phyloP scores from a whole-genome alignment of 176 grass and related monocot genomes.

The Juncus inflexus region DNA sequence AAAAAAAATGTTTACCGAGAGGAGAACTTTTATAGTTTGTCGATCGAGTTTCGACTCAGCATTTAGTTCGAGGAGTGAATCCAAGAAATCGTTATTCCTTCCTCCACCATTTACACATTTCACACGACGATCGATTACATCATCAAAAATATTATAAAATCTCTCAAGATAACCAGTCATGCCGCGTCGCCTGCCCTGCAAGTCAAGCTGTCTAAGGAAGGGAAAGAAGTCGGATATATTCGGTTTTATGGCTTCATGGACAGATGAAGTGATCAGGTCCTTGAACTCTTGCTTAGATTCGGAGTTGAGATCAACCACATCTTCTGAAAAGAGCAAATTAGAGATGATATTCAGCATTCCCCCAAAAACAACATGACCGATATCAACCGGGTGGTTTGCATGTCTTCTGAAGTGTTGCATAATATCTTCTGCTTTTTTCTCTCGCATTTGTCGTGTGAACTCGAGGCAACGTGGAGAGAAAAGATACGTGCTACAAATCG shows the following conservation, averaged over 20 bases:
- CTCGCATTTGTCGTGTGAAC: slow-evolving; percentile 12
- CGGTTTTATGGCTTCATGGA: slow-evolving; percentile 14
- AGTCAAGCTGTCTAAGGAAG: slow-evolving; percentile 19
- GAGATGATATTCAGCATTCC: slow-evolving; percentile 37
- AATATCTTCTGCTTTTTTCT: neutral
- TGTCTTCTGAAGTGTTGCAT: neutral
- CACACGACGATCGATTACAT: slow-evolving; percentile 15
- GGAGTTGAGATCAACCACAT: slow-evolving; percentile 18
- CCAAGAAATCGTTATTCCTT: slow-evolving; percentile 17
- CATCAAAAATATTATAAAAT: slow-evolving; percentile 35
- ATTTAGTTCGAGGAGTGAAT: neutral
- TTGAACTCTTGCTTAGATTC: slow-evolving; percentile 3
- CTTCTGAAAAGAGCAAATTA: slow-evolving; percentile 32
- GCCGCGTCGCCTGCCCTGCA: slow-evolving; percentile 26
- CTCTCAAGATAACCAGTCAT: slow-evolving; percentile 6
- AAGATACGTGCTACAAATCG: slow-evolving; percentile 15
- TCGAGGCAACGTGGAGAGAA: slow-evolving; percentile 8
- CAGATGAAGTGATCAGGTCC: slow-evolving; percentile 7
- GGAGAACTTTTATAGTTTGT: slow-evolving; percentile 20
- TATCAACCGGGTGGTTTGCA: neutral
- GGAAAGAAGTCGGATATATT: slow-evolving; percentile 34
- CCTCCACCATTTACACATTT: neutral
- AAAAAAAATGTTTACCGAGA: slow-evolving; percentile 18
- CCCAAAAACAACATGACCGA: slow-evolving; percentile 25
- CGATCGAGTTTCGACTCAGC: slow-evolving; percentile 16